These are phyloP conservation scores for Phaffia rhodozyma DNA, from an alignment of 1,284 basidiomycete genomes.

Conservation along the genomic window DNA sequence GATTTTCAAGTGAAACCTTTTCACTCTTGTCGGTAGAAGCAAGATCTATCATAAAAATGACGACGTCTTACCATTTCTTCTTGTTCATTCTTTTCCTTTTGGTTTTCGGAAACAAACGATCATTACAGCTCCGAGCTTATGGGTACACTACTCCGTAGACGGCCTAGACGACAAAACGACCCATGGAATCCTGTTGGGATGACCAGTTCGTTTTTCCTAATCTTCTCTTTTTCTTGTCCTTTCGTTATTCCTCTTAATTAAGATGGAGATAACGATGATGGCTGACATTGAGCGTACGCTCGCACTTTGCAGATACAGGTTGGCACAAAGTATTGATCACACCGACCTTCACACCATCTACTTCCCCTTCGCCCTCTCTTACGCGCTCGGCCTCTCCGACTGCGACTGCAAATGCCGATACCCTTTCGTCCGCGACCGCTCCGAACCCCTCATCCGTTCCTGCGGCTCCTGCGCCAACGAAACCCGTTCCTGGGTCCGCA, in stretches of 20 bases:
- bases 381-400: neutral
- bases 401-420: neutral
- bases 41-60: too few species aligned
- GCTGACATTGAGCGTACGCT: too few species aligned
- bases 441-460: slow-evolving; percentile 26
- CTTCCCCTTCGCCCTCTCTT: neutral
- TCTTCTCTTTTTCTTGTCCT: neutral
- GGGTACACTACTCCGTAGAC: slow-evolving; percentile 30
- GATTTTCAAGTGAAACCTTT: slow-evolving; percentile 31
- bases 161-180: neutral
- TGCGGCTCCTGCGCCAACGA: slow-evolving; percentile 22
- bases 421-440: neutral
- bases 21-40: too few species aligned
- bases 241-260: neutral
- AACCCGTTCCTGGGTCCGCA: slow-evolving; percentile 6
- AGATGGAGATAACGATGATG: too few species aligned
- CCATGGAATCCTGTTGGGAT: neutral
- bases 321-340: neutral
- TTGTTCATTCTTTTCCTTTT: too few species aligned
- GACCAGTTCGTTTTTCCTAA: neutral
- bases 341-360: neutral
- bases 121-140: slow-evolving; percentile 27
- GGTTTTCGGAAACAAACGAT: too few species aligned
- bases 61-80: too few species aligned
- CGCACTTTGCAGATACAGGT: neutral